Conservation (phyloP, 352 stramenopile genomes). For the Pythium oligandrum region DNA sequence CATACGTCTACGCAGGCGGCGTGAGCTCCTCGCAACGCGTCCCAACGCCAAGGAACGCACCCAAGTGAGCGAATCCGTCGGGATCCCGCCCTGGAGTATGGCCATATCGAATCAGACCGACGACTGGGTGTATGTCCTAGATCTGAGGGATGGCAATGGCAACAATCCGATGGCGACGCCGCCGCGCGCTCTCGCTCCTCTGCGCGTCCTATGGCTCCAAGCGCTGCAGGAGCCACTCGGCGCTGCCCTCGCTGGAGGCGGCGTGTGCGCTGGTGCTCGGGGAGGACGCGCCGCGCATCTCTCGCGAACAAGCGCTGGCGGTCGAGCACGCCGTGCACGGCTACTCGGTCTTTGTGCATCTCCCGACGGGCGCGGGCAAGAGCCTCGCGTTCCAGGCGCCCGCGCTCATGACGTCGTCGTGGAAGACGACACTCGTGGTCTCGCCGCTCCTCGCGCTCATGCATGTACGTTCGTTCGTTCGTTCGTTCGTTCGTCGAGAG, state of each 20-base stretch:
- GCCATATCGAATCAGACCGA: background rate
- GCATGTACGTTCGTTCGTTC: constrained; percentile 35
- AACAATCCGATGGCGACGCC: background rate
- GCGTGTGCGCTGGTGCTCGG: constrained; percentile 42
- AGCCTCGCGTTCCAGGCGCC: constrained; percentile 76
- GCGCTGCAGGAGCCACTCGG: background rate
- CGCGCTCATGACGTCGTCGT: constrained; percentile 34
- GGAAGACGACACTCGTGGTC: constrained; percentile 55
- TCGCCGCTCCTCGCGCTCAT: constrained; percentile 75
- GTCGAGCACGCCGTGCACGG: constrained; percentile 35
- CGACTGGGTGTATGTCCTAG: background rate
- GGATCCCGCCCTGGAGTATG: background rate
- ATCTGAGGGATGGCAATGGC: background rate
- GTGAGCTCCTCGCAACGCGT: background rate
- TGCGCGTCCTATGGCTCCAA: too few species aligned
- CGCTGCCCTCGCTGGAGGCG: constrained; percentile 11
- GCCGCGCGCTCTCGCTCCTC: background rate
- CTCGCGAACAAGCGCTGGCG: constrained; percentile 37
- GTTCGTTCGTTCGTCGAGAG: background rate
- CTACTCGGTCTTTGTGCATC: constrained; percentile 69
- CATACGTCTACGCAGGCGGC: constrained; percentile 37
- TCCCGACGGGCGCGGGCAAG: constrained; percentile 76
- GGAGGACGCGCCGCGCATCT: constrained; percentile 15
- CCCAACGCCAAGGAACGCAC: constrained; percentile 16
- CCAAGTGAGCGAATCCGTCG: constrained; percentile 42